phyloP scores from a whole-genome alignment of 345 rosid species.

The Euphorbia lathyris region DNA sequence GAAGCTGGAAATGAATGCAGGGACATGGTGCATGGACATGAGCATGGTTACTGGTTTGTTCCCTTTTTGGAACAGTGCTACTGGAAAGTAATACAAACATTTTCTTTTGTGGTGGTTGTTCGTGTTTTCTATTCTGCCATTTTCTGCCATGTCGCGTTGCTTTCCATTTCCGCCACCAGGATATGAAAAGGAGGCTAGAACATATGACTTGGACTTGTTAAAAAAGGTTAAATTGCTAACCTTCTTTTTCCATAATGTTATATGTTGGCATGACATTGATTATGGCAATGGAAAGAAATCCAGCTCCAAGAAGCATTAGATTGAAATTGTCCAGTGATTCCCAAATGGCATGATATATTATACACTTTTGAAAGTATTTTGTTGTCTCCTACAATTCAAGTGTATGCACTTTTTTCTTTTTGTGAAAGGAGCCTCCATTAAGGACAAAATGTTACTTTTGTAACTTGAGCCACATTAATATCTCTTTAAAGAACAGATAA shows the following conservation, averaged over 20 bases:
- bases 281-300: constrained; percentile 5
- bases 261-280: constrained; percentile 1
- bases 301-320: background rate
- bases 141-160: constrained; percentile 19
- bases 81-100: constrained; percentile 12
- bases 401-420: background rate
- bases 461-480: background rate
- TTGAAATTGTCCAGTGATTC: no score
- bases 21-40: constrained; percentile 16
- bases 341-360: background rate
- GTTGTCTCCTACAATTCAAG: background rate
- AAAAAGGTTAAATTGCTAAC: constrained; percentile 14
- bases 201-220: constrained; percentile 11
- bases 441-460: background rate
- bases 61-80: constrained; percentile 14
- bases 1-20: constrained; percentile 16
- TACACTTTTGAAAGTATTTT: constrained; percentile 3
- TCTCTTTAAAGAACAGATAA: background rate
- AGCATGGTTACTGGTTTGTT: constrained; percentile 10
- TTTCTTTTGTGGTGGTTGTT: background rate
- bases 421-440: background rate
- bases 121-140: background rate
- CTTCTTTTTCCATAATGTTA: constrained; percentile 3
- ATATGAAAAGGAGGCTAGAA: constrained; percentile 14
- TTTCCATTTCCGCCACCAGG: constrained; percentile 22